Evolutionary conservation across 257 asterid species (phyloP), one percentile per base, ranked within the genome.

Genomic region (Lycium ferocissimum): DNA sequence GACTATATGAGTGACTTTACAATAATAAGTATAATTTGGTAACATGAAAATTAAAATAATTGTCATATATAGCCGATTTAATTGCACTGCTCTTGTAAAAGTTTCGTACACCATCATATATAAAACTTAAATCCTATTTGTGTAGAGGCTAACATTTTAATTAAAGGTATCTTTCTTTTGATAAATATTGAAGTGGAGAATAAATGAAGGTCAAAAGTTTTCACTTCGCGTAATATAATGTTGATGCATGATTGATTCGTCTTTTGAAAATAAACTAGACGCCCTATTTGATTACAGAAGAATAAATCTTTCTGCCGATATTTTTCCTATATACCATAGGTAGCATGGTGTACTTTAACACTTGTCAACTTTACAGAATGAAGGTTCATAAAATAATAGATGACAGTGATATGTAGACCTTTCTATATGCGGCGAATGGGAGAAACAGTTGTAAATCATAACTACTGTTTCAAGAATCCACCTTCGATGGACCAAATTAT

Each of bases 401-500:
- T 61, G 81, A 35, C 20, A 75, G 22, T 20, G 43, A 75, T 61
- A 11, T 47, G 40, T 75, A 2, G 61, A 1, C 14, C 13, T 20
- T 61, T 47, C 45, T 10, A 17, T 43, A 58, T 61, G 84, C 84
- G 84, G 84, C 75, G 75, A 81, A 81, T 12, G 43, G 58, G 4
- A 47, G 49, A 49, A 43, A 81, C 75, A 81, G 75, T 81, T 63
- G 72, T 81, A 65, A 80, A 61, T 61, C 84, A 81, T n/a, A 40
- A 81, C 10, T 51, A 43, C 45, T 81, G 58, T 81, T 58, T 65
- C 18, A 81, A 65, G 84, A 81, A 81, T 81, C 84, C 84, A 81
- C 75, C 9, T 81, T 81, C 22, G 12, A 81, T 81, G 84, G 84
- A 81, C 84, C 15, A 81, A 81, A 81, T n/a, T 65, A 43, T 81